Evolutionary conservation across 805 yeast species (phyloP).

Genomic region (Candida yuanshanica): DNA sequence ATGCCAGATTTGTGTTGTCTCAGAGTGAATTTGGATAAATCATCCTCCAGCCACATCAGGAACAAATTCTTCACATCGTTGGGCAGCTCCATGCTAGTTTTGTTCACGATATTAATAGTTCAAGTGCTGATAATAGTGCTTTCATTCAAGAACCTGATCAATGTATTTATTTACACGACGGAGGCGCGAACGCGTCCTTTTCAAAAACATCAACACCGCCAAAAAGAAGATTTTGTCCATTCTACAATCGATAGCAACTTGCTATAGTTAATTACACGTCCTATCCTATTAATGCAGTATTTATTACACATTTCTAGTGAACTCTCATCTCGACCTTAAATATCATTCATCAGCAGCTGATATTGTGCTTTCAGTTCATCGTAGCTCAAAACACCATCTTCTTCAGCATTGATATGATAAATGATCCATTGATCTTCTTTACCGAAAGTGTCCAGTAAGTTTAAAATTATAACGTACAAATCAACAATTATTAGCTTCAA

Average conservation of each 20-base stretch:
- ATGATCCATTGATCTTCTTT: constrained; percentile 38
- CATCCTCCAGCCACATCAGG: constrained; percentile 53
- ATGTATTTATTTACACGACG: too few species aligned
- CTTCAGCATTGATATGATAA: constrained; percentile 17
- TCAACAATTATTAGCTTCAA: constrained; percentile 23
- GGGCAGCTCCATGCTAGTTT: constrained; percentile 32
- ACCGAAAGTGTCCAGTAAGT: constrained; percentile 31
- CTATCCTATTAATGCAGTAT: too few species aligned
- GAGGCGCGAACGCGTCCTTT: too few species aligned
- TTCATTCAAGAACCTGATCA: too few species aligned
- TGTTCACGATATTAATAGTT: too few species aligned
- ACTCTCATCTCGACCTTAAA: too few species aligned
- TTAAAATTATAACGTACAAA: constrained; percentile 34
- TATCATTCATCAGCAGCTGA: neutral
- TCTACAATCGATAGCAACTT: too few species aligned
- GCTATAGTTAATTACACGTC: too few species aligned
- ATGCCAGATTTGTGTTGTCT: constrained; percentile 48
- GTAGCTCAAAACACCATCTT: constrained; percentile 17
- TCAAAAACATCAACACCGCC: too few species aligned
- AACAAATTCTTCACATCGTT: constrained; percentile 47
- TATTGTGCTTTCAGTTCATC: constrained; percentile 5
- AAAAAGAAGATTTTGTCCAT: too few species aligned
- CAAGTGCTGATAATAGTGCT: too few species aligned
- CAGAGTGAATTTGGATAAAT: constrained; percentile 37
- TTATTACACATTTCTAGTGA: too few species aligned